These are phyloP conservation scores for Calonectria naviculata DNA, from an alignment of 2,329 filamentous ascomycete genomes.

Conservation along the genomic window DNA sequence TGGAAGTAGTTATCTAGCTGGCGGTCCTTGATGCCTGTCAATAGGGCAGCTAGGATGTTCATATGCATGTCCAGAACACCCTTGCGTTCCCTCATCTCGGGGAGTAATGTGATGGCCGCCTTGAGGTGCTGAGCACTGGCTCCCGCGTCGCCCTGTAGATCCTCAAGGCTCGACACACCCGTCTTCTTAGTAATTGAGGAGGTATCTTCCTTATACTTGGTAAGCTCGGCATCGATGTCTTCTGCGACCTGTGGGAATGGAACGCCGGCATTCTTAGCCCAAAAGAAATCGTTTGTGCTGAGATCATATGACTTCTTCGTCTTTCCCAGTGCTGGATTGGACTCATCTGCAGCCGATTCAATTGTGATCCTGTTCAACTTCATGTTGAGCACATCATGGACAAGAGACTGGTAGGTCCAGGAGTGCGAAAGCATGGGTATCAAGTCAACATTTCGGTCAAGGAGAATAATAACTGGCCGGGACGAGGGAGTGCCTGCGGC, in stretches of 20 bases:
- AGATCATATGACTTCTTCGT: slow-evolving; percentile 92
- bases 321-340: slow-evolving; percentile 77
- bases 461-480: slow-evolving; percentile 89
- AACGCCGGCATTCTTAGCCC: slow-evolving; percentile 89
- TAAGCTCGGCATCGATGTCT: slow-evolving; percentile 93
- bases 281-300: slow-evolving; percentile 93
- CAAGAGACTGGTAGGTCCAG: slow-evolving; percentile 82
- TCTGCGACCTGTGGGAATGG: slow-evolving; percentile 97
- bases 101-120: slow-evolving; percentile 91
- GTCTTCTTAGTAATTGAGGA: slow-evolving; percentile 96
- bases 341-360: slow-evolving; percentile 83
- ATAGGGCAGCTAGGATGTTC: slow-evolving; percentile 88
- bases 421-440: slow-evolving; percentile 99
- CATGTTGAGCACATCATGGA: slow-evolving; percentile 71
- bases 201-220: slow-evolving; percentile 94
- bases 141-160: slow-evolving; percentile 88
- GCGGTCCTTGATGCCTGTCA: slow-evolving; percentile 88
- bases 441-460: slow-evolving; percentile 95
- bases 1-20: slow-evolving; percentile 98
- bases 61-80: slow-evolving; percentile 98
- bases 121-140: slow-evolving; percentile 95
- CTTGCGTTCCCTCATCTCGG: slow-evolving; percentile 92
- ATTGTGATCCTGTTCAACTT: slow-evolving; percentile 93
- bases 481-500: slow-evolving; percentile 73
- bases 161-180: slow-evolving; percentile 90